Base-by-base conservation (phyloP, 2,329 filamentous ascomycete species). In the Parafenestella ontariensis region DNA sequence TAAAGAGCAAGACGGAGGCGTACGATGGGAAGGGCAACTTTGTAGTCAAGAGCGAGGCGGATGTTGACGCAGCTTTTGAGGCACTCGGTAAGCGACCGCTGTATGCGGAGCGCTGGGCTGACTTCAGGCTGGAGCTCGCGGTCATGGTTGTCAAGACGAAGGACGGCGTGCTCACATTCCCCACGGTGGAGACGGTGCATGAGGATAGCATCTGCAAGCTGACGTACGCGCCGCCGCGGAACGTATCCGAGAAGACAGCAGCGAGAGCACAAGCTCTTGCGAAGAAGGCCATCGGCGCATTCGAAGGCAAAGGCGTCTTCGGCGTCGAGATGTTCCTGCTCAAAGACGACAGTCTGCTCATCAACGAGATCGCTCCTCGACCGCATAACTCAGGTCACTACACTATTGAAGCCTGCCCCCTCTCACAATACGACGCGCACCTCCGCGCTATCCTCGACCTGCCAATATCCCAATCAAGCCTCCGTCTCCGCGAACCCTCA, bases 251-350 rank as follows among this genome's bases (percentile, higher is more conserved):
- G 1, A 76, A 81, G 1, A 81, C 89, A 34, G 84, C 85, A 56
- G 76, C 85, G 61, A 79, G 85, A 66, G 93, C 93, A 0, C 88
- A 92, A 70, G 83, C 87, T 37, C 82, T 97, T 0, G 95, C 93
- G 0, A 86, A 87, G 64, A 87, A 89, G 53, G 93, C 95, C 10
- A 87, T 97, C 20, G 83, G 85, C 37, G 89, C 86, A 46, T 89
- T 99, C 49, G 87, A 88, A 80, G 95, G 95, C 46, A 89, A 95
- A 58, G 95, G 95, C 60, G 91, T 96, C 28, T 99, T 97, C 76
- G 95, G 94, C 0, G 94, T 98, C 0, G 95, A 99, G 78, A 91
- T 98, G 87, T 99, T 99, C 77, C 78, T 98, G 3, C 84, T 93
- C 10, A 79, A 87, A 44, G 87, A 95, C 66, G 86, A 83, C 54